Evolutionary conservation across 116 monocot species (phyloP), one percentile per base, ranked within the genome.

Genomic region (Thalassia testudinum): DNA sequence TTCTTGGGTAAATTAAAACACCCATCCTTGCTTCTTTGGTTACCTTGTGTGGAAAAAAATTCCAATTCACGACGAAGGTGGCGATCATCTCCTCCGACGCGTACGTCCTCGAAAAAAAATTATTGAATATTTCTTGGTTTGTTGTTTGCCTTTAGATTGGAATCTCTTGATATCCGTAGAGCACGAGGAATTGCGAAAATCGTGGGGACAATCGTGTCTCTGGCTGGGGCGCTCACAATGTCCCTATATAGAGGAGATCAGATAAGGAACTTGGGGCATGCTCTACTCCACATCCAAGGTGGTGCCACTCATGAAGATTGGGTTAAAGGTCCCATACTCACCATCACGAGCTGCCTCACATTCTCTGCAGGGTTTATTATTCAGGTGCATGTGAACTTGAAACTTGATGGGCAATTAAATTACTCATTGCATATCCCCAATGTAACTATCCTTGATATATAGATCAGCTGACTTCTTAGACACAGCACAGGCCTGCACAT

Each of bases 281-380:
- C 74, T 37, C 50, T 70, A 17, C 56, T 76, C 58, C 78, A 67
- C 49, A 76, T 82, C 7, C 79, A 74, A 60, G 78, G 85, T 51
- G 71, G 49, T 26, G 1, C 21, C 24, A 47, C 70, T 22, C 91
- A 86, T 63, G 76, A 77, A 66, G 66, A 37, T 28, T 82, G 82
- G 86, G 22, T 86, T 27, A 79, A 82, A 42, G 86, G 91, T 30
- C 74, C 91, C 13, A 57, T 75, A 47, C 74, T 86, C 12, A 70
- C 65, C 7, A 62, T 86, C 8, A 66, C 77, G 38, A 91, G 91
- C 68, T 82, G 86, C 75, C 65, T 82, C 18, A 62, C 79, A 49
- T 86, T 71, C 74, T 79, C 86, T 3, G 56, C 76, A 27, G 85
- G 85, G 85, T 86, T 86, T 58, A 74, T 86, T 66, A 86, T 91